phyloP scores from a whole-genome alignment of 2,329 filamentous ascomycete genomes.

The Periconia sp. region DNA sequence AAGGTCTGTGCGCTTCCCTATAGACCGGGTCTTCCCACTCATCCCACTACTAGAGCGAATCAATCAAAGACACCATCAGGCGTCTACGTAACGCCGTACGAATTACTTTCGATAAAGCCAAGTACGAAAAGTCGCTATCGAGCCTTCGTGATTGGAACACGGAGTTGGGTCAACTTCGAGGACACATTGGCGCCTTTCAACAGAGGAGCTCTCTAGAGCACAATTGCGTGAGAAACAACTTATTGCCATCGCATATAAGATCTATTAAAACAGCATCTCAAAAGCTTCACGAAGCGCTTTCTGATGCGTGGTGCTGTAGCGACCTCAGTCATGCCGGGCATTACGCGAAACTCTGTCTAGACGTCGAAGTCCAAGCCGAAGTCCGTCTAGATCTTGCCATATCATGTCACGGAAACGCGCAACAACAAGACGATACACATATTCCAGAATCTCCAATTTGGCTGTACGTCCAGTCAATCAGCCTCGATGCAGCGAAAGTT shows the following conservation, averaged over 20 bases:
- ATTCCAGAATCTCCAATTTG: slow-evolving; percentile 23
- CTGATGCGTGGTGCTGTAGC: slow-evolving; percentile 27
- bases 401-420: slow-evolving; percentile 19
- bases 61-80: slow-evolving; percentile 18
- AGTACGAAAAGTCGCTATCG: slow-evolving; percentile 18
- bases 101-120: slow-evolving; percentile 25
- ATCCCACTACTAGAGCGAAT: slow-evolving; percentile 16
- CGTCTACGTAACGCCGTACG: slow-evolving; percentile 15
- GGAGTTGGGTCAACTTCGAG: slow-evolving; percentile 23
- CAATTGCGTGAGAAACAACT: slow-evolving; percentile 6
- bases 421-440: neutral
- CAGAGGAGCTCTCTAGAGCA: slow-evolving; percentile 7
- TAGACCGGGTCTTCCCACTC: neutral
- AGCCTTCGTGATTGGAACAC: slow-evolving; percentile 23
- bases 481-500: slow-evolving; percentile 8
- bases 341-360: slow-evolving; percentile 30
- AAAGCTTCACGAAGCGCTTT: slow-evolving; percentile 30
- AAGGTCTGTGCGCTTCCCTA: slow-evolving; percentile 15
- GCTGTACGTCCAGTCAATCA: slow-evolving; percentile 30
- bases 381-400: slow-evolving; percentile 32
- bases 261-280: slow-evolving; percentile 22
- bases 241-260: slow-evolving; percentile 12
- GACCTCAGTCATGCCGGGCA: slow-evolving; percentile 23
- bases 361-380: slow-evolving; percentile 21
- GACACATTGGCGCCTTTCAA: slow-evolving; percentile 23